Base-by-base conservation (phyloP, 495 filamentous ascomycete genomes). In the Paragyromitra xinjiangensis region DNA sequence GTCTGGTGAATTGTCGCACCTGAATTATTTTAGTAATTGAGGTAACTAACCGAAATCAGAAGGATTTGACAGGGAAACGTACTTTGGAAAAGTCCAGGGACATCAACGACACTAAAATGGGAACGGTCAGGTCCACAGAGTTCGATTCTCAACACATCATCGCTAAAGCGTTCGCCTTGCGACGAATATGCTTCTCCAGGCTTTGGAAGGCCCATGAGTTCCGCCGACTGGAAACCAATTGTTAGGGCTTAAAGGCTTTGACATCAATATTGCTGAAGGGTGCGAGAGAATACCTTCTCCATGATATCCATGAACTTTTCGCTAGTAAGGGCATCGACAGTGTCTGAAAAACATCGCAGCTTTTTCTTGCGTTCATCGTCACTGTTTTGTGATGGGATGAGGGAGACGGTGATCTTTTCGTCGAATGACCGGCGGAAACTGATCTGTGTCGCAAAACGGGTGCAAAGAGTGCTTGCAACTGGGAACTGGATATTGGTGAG, bases 41-140 rank as follows among this genome's bases (percentile, higher is more conserved):
- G 64, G 34, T 34, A 6, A 42, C 14, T 48, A 22, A 34, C 34
- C 29, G 34, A 64, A 19, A 19, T 1, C 1, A 26, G 59, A 16
- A 58, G 2, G 4, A 8, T 4, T n/a, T 19, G 44, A 37, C 6
- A 66, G 39, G 44, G 24, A 34, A 51, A 78, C 71, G 73, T 78
- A 84, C 84, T 86, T 42, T 84, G 81, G 71, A 89, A 87, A 12
- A 89, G 80, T 0, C 88, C 88, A 3, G 88, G 88, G 40, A 90
- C 83, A 74, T 89, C 88, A 55, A 89, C 83, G 42, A 89, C 83
- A 59, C 84, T 89, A 40, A 90, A 85, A 55, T 87, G 85, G 22
- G 83, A 75, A 24, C 86, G 82, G 0, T 84, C 59, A 5, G 87
- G 87, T 0, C 88, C 87, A 37, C 78, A 85, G 6, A 90, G 73